Conservation (phyloP, 345 rosid species). For the Aethionema arabicum region DNA sequence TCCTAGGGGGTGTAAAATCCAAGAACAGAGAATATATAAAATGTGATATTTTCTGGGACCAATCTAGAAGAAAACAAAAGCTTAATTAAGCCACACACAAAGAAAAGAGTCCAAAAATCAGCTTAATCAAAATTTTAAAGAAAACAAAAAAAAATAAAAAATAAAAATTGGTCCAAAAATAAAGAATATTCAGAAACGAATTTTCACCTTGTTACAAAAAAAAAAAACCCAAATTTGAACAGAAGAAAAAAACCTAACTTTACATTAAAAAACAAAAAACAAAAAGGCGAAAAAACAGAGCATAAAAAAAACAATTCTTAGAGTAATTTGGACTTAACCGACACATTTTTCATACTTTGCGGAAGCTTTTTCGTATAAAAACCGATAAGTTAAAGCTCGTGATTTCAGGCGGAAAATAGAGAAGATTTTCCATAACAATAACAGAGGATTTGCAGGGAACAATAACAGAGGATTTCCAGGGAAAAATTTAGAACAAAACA, state of each 20-base stretch:
- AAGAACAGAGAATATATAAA: constrained; percentile 14
- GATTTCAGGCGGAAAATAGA: constrained; percentile 6
- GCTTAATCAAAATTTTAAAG: constrained; percentile 1
- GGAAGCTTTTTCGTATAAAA: constrained; percentile 13
- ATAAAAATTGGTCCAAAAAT: constrained; percentile 21
- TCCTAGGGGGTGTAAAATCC: constrained; percentile 8
- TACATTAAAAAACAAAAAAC: neutral
- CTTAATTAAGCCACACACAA: neutral
- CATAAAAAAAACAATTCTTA: constrained; percentile 14
- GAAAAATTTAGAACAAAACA: neutral
- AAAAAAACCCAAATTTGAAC: neutral
- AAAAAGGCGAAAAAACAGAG: constrained; percentile 29
- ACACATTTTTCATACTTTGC: constrained; percentile 1
- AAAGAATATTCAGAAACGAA: neutral
- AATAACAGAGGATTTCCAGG: neutral
- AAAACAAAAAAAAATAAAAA: neutral
- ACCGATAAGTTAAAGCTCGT: constrained; percentile 9
- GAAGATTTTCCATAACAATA: constrained; percentile 16
- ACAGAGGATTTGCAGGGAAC: neutral
- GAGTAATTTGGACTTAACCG: constrained; percentile 14
- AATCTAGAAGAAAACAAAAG: constrained; percentile 31
- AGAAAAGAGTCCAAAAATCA: neutral
- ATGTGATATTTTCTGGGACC: constrained; percentile 15
- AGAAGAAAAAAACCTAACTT: constrained; percentile 7
- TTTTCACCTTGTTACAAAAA: neutral